Conservation (phyloP, 331 rosid species). For the Prunus yedoensis region DNA sequence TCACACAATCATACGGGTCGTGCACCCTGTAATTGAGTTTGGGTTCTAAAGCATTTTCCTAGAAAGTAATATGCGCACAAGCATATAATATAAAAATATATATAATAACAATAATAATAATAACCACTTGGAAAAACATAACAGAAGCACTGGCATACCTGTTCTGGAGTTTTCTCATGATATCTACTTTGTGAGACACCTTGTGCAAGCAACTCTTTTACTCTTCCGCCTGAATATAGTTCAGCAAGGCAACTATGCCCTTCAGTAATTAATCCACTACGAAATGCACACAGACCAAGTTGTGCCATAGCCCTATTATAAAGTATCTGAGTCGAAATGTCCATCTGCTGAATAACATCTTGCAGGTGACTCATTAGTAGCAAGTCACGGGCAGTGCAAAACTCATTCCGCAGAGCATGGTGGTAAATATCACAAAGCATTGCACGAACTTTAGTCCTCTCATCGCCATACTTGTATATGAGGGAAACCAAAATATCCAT, state of each 20-base stretch:
- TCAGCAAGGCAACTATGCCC: slow-evolving; percentile 91
- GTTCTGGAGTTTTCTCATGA: slow-evolving; percentile 99
- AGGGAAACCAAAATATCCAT: slow-evolving; percentile 81
- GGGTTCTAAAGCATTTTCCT: background rate
- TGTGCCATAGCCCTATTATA: slow-evolving; percentile 96
- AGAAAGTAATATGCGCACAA: background rate
- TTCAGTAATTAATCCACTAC: slow-evolving; percentile 72
- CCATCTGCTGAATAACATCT: slow-evolving; percentile 85
- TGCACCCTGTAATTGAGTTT: background rate
- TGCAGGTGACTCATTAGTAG: slow-evolving; percentile 97
- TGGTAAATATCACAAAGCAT: slow-evolving; percentile 99
- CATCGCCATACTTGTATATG: slow-evolving; percentile 83
- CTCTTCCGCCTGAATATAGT: slow-evolving; percentile 96
- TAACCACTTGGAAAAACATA: background rate
- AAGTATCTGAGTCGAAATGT: slow-evolving; percentile 89
- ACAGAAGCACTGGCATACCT: slow-evolving; percentile 45
- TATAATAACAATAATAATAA: background rate
- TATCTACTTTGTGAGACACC: slow-evolving; percentile 93
- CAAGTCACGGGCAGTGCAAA: slow-evolving; percentile 80
- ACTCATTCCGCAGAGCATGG: slow-evolving; percentile 84
- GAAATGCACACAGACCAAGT: slow-evolving; percentile 90
- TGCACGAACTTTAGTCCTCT: slow-evolving; percentile 94
- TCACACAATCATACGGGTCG: background rate
- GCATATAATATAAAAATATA: background rate
- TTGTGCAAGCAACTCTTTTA: slow-evolving; percentile 95